A percentile compares a stretch with the other conserved stretches of the same genome.
Evolutionary conservation across 768 basidiomycete genomes (phyloP).

Genomic region (Clitopilus passeckerianus): DNA sequence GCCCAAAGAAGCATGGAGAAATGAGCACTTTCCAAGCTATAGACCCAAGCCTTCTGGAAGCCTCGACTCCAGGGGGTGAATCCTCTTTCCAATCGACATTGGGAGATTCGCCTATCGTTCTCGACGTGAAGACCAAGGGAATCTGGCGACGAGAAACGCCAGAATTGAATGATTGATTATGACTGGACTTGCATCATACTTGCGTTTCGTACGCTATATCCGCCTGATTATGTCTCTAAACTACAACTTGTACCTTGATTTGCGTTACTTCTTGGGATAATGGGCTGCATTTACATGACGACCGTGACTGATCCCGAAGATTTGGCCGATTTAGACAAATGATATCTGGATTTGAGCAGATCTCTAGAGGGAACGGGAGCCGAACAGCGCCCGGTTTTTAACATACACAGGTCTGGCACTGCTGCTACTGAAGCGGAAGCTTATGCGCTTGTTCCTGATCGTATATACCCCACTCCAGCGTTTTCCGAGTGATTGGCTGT

Average conservation of each 20-base stretch:
- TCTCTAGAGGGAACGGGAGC: too few relatives aligned
- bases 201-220: neutral
- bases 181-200: too few relatives aligned
- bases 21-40: constrained; percentile 1
- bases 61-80: neutral
- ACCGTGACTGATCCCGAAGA: neutral
- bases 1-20: neutral
- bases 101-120: constrained; percentile 3
- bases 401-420: too few relatives aligned
- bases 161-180: neutral
- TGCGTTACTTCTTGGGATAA: neutral
- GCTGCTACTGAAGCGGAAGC: too few relatives aligned
- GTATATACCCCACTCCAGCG: too few relatives aligned
- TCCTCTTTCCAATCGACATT: neutral
- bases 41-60: neutral
- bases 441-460: too few relatives aligned
- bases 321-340: neutral
- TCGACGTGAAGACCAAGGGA: neutral
- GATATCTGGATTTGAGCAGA: too few relatives aligned
- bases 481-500: too few relatives aligned
- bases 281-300: neutral
- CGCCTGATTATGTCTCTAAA: neutral
- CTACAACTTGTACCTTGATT: neutral
- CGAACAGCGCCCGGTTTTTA: too few relatives aligned
- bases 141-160: constrained; percentile 1